phyloP scores from a whole-genome alignment of 2,329 filamentous ascomycete genomes.

The Stemphylium beticola region DNA sequence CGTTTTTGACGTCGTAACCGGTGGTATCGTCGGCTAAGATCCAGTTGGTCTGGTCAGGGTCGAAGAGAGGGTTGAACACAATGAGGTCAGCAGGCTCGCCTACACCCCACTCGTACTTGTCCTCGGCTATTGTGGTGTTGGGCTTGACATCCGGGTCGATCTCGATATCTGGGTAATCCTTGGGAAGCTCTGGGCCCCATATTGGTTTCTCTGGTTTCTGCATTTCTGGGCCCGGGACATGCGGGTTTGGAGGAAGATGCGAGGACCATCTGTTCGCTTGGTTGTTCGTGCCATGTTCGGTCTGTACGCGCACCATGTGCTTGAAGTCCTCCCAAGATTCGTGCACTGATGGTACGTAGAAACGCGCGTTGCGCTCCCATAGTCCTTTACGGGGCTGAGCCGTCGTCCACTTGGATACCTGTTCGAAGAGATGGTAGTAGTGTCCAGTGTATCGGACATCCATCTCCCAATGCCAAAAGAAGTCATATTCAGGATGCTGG shows the following conservation, averaged over 20 bases:
- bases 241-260: constrained; percentile 49
- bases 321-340: constrained; percentile 76
- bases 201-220: constrained; percentile 54
- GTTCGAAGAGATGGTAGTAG: constrained; percentile 79
- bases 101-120: constrained; percentile 68
- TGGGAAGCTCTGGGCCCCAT: constrained; percentile 55
- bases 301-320: constrained; percentile 67
- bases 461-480: constrained; percentile 96
- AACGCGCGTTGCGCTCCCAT: constrained; percentile 78
- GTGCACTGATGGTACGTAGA: constrained; percentile 75
- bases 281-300: constrained; percentile 58
- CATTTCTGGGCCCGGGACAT: constrained; percentile 49
- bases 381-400: constrained; percentile 73
- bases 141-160: constrained; percentile 61
- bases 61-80: constrained; percentile 78
- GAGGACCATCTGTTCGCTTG: constrained; percentile 54
- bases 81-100: constrained; percentile 77
- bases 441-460: constrained; percentile 89
- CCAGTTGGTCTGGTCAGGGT: constrained; percentile 74
- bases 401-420: constrained; percentile 69
- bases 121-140: constrained; percentile 61
- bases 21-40: constrained; percentile 73
- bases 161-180: constrained; percentile 56
- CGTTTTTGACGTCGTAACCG: constrained; percentile 64
- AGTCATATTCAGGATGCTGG: constrained; percentile 86